phyloP scores from a whole-genome alignment of 164 flowering plant genomes.

The Vitis vinifera region DNA sequence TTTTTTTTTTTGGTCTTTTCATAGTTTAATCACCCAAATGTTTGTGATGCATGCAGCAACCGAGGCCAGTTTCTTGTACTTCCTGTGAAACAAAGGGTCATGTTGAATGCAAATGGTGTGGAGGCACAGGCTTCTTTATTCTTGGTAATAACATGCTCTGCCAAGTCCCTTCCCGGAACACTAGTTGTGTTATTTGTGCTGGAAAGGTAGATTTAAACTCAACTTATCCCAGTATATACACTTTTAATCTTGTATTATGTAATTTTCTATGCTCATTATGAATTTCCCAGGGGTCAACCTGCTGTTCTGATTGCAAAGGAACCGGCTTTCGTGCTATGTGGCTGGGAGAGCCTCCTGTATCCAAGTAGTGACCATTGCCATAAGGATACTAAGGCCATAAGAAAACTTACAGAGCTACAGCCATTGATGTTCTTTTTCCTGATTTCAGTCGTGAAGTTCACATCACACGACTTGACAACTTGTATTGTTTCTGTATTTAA shows the following conservation, averaged over 20 bases:
- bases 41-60: conserved; percentile 65
- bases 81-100: conserved; percentile 79
- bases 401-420: too few relatives aligned
- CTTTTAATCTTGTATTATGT: neutral
- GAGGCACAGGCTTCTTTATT: conserved; percentile 91
- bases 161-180: conserved; percentile 82
- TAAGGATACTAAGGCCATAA: too few relatives aligned
- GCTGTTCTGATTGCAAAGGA: conserved; percentile 88
- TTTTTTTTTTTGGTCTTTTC: neutral
- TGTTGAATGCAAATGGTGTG: conserved; percentile 97
- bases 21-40: neutral
- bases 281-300: conserved; percentile 61
- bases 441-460: too few relatives aligned
- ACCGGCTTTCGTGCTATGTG: conserved; percentile 97
- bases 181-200: conserved; percentile 80
- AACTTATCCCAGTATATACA: neutral
- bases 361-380: conserved; percentile 23
- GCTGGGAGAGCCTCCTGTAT: conserved; percentile 67
- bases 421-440: too few relatives aligned
- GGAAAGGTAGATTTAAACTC: conserved; percentile 62
- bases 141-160: conserved; percentile 97
- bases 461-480: too few relatives aligned
- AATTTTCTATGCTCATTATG: neutral
- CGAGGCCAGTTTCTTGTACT: conserved; percentile 73
- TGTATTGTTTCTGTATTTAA: too few relatives aligned